A percentile compares a stretch with the other conserved stretches of the same genome.
phyloP scores from a whole-genome alignment of 1,139 yeast genomes.

The Lodderomyces margitis region DNA sequence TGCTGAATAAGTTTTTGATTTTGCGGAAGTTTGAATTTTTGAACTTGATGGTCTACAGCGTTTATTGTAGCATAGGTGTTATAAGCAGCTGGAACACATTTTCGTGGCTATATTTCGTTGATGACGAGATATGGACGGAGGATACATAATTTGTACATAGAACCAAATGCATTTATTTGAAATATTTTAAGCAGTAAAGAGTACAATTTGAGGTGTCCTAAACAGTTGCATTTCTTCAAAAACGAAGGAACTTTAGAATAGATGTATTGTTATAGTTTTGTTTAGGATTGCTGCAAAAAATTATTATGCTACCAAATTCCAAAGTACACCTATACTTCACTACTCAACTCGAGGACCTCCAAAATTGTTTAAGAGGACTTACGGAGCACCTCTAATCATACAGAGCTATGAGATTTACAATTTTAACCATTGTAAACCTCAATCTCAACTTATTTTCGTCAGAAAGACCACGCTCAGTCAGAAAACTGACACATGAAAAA shows the following conservation, averaged over 20 bases:
- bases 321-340: too few relatives aligned
- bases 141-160: slow-evolving; percentile 4
- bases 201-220: too few relatives aligned
- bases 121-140: slow-evolving; percentile 49
- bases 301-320: too few relatives aligned
- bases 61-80: slow-evolving; percentile 84
- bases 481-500: slow-evolving; percentile 8
- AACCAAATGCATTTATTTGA: neutral
- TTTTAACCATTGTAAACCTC: neutral
- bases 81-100: slow-evolving; percentile 87
- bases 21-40: slow-evolving; percentile 65
- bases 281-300: too few relatives aligned
- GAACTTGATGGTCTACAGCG: slow-evolving; percentile 77
- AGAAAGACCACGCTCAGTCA: neutral
- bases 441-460: neutral
- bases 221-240: too few relatives aligned
- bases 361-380: too few relatives aligned
- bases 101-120: slow-evolving; percentile 82
- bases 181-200: too few relatives aligned
- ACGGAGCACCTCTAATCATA: neutral
- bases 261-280: too few relatives aligned
- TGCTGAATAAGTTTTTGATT: slow-evolving; percentile 49
- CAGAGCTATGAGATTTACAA: neutral
- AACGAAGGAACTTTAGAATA: too few relatives aligned
- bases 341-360: too few relatives aligned